Conservation (phyloP, 805 yeast species). For the Gaillardinia entomophila region DNA sequence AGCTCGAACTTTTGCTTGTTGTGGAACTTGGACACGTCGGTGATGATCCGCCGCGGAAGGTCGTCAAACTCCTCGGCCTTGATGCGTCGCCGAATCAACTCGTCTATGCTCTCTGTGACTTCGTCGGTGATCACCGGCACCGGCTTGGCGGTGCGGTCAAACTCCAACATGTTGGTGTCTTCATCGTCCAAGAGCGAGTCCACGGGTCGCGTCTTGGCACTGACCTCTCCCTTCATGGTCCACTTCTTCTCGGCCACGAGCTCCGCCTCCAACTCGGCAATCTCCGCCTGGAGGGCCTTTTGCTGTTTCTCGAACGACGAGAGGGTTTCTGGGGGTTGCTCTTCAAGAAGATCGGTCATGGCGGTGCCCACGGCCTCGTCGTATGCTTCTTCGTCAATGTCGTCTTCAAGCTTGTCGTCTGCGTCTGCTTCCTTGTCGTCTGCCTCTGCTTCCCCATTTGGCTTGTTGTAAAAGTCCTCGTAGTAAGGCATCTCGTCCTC, state of each 20-base stretch:
- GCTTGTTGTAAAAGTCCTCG: slow-evolving; percentile 60
- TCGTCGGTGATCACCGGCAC: slow-evolving; percentile 93
- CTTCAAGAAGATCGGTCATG: slow-evolving; percentile 51
- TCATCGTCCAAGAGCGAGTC: slow-evolving; percentile 77
- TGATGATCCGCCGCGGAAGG: slow-evolving; percentile 63
- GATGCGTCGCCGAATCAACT: slow-evolving; percentile 79
- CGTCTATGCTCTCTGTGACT: slow-evolving; percentile 81
- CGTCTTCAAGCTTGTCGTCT: slow-evolving; percentile 15
- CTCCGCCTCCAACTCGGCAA: slow-evolving; percentile 74
- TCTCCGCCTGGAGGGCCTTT: slow-evolving; percentile 66
- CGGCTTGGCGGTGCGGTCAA: slow-evolving; percentile 91
- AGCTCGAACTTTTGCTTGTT: slow-evolving; percentile 51
- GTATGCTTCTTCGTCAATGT: slow-evolving; percentile 54
- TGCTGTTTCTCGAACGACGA: slow-evolving; percentile 86
- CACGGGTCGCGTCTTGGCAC: slow-evolving; percentile 70
- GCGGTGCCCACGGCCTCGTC: slow-evolving; percentile 57
- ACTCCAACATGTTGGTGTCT: slow-evolving; percentile 56
- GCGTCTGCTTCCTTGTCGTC: slow-evolving; percentile 34
- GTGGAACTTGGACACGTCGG: slow-evolving; percentile 57
- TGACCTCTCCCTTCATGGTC: slow-evolving; percentile 92
- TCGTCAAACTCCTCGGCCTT: slow-evolving; percentile 77
- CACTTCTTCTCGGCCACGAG: slow-evolving; percentile 87
- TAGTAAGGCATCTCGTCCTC: slow-evolving; percentile 52
- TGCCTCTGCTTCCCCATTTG: slow-evolving; percentile 20
- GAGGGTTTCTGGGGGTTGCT: slow-evolving; percentile 34